Conservation (phyloP, 495 filamentous ascomycete genomes). For the Podospora pseudocomata region DNA sequence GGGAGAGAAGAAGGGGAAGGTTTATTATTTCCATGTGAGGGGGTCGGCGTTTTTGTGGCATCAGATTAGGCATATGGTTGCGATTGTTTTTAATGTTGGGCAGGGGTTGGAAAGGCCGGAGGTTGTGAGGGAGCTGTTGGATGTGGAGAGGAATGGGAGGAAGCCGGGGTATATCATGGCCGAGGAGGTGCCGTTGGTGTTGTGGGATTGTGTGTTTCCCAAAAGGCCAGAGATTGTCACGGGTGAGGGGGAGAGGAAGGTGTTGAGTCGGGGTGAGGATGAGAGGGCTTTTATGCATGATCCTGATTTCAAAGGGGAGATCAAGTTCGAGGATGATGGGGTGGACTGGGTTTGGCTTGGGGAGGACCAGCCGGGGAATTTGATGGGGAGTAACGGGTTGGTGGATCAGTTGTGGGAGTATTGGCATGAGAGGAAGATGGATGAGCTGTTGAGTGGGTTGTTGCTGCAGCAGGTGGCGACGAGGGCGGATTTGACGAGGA, state of each 20-base stretch:
- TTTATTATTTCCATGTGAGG: constrained; percentile 81
- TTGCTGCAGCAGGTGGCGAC: constrained; percentile 60
- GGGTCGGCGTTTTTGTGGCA: constrained; percentile 98
- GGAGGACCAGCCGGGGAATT: constrained; percentile 50
- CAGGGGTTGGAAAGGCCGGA: constrained; percentile 78
- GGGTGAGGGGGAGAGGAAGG: not conserved
- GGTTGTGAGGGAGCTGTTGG: constrained; percentile 67
- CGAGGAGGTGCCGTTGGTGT: constrained; percentile 77
- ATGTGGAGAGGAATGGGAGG: constrained; percentile 61
- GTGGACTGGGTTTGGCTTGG: constrained; percentile 74
- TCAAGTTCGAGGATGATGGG: constrained; percentile 54
- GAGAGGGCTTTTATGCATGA: constrained; percentile 28
- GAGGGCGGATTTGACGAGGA: constrained; percentile 42
- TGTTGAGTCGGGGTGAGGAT: not conserved
- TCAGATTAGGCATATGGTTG: constrained; percentile 89
- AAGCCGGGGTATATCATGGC: constrained; percentile 89
- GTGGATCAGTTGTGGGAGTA: constrained; percentile 71
- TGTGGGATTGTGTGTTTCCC: constrained; percentile 95
- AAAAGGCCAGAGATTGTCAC: constrained; percentile 16
- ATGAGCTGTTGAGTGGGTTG: constrained; percentile 71
- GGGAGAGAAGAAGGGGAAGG: constrained; percentile 46
- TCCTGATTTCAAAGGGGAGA: constrained; percentile 36
- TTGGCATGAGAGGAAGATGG: constrained; percentile 83
- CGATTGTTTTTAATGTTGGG: constrained; percentile 83
- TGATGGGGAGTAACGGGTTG: constrained; percentile 61